Conservation (phyloP, 306 rosid species). For the Dalbergia cochinchinensis region DNA sequence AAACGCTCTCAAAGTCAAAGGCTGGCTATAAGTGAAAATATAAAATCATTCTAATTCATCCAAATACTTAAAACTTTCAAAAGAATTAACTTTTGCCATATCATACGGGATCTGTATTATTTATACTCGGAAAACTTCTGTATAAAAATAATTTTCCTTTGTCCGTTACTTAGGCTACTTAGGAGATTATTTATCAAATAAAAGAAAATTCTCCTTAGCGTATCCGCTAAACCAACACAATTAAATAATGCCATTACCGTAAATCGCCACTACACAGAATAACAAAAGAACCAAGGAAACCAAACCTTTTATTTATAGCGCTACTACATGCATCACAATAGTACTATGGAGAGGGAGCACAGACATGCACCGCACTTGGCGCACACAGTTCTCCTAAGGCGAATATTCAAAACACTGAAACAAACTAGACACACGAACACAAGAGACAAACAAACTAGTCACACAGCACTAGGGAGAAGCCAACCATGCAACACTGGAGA, state of each 20-base stretch:
- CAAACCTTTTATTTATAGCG: conserved; percentile 23
- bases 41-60: not conserved
- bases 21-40: no score
- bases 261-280: not conserved
- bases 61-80: not conserved
- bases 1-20: no score
- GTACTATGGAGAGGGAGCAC: not conserved
- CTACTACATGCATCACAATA: not conserved
- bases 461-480: not conserved
- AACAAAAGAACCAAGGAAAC: not conserved
- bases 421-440: not conserved
- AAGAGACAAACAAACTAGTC: not conserved
- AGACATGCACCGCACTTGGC: conserved; percentile 17
- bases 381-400: not conserved
- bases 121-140: no score
- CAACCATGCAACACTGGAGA: not conserved
- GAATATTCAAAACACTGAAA: conserved; percentile 6
- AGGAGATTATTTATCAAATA: not conserved
- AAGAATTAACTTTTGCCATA: not conserved
- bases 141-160: not conserved
- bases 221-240: not conserved
- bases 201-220: not conserved
- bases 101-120: not conserved
- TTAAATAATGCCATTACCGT: not conserved
- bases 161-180: not conserved